Percentiles rank a stretch among this genome's conserved stretches.
These are phyloP conservation scores for Tylopilus sp. DNA, from an alignment of 768 basidiomycete genomes.

Conservation along the genomic window DNA sequence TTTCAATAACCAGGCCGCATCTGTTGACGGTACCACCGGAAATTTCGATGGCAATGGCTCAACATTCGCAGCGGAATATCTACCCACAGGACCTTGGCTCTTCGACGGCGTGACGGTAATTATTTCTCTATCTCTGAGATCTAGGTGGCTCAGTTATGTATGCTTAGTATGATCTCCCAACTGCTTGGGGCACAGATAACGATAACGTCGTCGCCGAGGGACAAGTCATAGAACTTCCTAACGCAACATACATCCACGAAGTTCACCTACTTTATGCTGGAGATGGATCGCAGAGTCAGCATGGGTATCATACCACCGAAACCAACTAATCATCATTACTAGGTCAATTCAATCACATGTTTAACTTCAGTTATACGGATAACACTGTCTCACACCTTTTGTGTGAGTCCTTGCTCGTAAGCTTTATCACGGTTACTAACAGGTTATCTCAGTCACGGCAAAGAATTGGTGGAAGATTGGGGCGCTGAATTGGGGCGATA, in stretches of 20 bases:
- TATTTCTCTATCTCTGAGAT: background rate
- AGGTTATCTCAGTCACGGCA: constrained; percentile 35
- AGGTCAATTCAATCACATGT: constrained; percentile 35
- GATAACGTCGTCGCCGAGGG: constrained; percentile 47
- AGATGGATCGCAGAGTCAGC: constrained; percentile 39
- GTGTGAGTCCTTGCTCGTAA: constrained; percentile 27
- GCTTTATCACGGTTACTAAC: background rate
- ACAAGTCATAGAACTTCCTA: constrained; percentile 37
- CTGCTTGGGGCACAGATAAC: constrained; percentile 35
- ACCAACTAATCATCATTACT: background rate
- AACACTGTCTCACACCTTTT: constrained; percentile 33
- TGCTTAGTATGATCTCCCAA: constrained; percentile 42
- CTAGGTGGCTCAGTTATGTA: background rate
- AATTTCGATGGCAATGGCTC: constrained; percentile 39
- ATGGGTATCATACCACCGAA: background rate
- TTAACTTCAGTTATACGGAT: constrained; percentile 38
- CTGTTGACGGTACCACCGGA: constrained; percentile 34
- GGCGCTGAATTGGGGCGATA: constrained; percentile 39
- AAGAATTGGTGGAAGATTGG: constrained; percentile 46
- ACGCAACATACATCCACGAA: constrained; percentile 40
- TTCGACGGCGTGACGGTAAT: constrained; percentile 40
- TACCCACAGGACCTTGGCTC: constrained; percentile 38
- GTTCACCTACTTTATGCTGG: constrained; percentile 49
- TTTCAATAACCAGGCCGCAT: constrained; percentile 45
- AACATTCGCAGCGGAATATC: constrained; percentile 39